A percentile compares a stretch with the other conserved stretches of the same genome.
These are phyloP conservation scores for Rhizopogon vulgaris DNA, from an alignment of 768 basidiomycete genomes.

Conservation along the genomic window DNA sequence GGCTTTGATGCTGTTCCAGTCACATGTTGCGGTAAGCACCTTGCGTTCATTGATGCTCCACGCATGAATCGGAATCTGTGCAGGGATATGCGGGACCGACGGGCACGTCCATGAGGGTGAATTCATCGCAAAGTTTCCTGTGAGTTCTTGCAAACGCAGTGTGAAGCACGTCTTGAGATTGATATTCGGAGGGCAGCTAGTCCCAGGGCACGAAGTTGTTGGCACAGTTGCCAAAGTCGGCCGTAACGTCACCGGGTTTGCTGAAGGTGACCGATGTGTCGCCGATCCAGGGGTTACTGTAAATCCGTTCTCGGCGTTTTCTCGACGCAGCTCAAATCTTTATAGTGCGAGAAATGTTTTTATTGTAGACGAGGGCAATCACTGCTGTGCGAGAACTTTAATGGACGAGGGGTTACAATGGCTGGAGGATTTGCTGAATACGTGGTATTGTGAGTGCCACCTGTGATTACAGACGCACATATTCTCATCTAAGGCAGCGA, in stretches of 20 bases:
- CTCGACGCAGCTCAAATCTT: not conserved
- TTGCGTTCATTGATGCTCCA: not conserved
- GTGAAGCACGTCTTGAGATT: constrained; percentile 5
- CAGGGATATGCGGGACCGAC: constrained; percentile 57
- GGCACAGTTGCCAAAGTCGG: constrained; percentile 36
- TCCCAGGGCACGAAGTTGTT: constrained; percentile 9
- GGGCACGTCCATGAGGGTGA: constrained; percentile 62
- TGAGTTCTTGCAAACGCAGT: not conserved
- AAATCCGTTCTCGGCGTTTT: not conserved
- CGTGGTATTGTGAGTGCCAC: constrained; percentile 28
- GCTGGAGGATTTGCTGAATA: constrained; percentile 40
- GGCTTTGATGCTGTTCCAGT: constrained; percentile 21
- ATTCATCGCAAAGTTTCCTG: constrained; percentile 61
- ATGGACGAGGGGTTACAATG: constrained; percentile 28
- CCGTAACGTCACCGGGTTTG: constrained; percentile 35
- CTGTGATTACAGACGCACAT: not conserved
- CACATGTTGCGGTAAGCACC: constrained; percentile 34
- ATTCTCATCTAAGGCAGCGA: constrained; percentile 7
- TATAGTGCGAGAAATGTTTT: constrained; percentile 31
- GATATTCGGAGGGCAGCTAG: not conserved
- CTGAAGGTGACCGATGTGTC: constrained; percentile 36
- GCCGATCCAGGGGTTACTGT: constrained; percentile 35
- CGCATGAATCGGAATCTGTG: not conserved
- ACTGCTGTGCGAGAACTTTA: constrained; percentile 35
- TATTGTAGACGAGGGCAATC: constrained; percentile 33